phyloP scores from a whole-genome alignment of 2,329 filamentous ascomycete species.

The Hymenoscyphus infarciens region DNA sequence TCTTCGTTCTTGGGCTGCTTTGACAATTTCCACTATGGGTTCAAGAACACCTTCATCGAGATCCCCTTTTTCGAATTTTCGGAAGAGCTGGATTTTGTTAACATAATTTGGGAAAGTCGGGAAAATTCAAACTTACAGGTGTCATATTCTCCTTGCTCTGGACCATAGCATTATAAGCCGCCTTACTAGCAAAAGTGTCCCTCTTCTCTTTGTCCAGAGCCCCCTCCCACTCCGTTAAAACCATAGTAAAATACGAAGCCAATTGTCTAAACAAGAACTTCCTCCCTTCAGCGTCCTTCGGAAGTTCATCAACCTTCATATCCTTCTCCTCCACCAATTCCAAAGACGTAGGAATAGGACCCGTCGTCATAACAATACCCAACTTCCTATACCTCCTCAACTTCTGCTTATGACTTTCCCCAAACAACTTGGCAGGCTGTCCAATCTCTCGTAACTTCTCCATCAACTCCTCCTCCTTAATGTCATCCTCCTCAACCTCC shows the following conservation, averaged over 20 bases:
- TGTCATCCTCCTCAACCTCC: constrained; percentile 54
- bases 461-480: constrained; percentile 68
- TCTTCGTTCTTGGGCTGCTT: constrained; percentile 80
- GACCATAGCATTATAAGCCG: constrained; percentile 79
- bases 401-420: constrained; percentile 68
- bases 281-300: constrained; percentile 60
- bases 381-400: constrained; percentile 69
- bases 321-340: constrained; percentile 76
- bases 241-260: constrained; percentile 92
- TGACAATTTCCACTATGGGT: constrained; percentile 86
- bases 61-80: constrained; percentile 78
- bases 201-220: constrained; percentile 66
- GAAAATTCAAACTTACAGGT: constrained; percentile 49
- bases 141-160: constrained; percentile 84
- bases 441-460: constrained; percentile 65
- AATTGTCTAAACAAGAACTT: constrained; percentile 81
- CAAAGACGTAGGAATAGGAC: constrained; percentile 84
- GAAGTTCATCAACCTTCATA: constrained; percentile 73
- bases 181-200: constrained; percentile 73
- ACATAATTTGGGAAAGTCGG: neutral
- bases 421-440: constrained; percentile 75
- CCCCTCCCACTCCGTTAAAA: constrained; percentile 81
- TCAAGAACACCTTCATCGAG: constrained; percentile 75
- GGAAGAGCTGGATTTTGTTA: constrained; percentile 61
- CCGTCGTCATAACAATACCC: constrained; percentile 57